These are phyloP conservation scores for Rhinocladiella similis DNA, from an alignment of 2,329 filamentous ascomycete species.

Conservation along the genomic window DNA sequence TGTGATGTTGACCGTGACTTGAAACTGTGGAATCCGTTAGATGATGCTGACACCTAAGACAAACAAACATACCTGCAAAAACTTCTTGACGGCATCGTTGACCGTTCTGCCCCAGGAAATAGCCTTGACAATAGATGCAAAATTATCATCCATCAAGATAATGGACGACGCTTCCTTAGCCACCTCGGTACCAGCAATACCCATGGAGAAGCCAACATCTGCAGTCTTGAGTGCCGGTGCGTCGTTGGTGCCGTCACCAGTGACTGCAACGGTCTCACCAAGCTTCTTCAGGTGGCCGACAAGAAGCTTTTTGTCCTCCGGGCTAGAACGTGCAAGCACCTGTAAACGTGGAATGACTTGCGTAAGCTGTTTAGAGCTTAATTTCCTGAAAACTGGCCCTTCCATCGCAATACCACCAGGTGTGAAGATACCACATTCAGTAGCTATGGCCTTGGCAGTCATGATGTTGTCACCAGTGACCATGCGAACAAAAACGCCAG, in stretches of 20 bases:
- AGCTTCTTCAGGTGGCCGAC: conserved; percentile 70
- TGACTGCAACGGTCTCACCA: conserved; percentile 78
- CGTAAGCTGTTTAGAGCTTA: conserved; percentile 65
- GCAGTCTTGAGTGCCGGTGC: conserved; percentile 80
- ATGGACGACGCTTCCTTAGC: conserved; percentile 84
- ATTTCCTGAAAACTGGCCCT: conserved; percentile 73
- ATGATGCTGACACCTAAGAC: conserved; percentile 50
- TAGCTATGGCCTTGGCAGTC: conserved; percentile 76
- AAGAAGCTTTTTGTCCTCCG: conserved; percentile 73
- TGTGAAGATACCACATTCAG: conserved; percentile 74
- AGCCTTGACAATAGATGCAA: conserved; percentile 81
- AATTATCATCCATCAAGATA: conserved; percentile 86
- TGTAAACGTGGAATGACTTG: conserved; percentile 68
- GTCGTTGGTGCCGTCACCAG: conserved; percentile 82
- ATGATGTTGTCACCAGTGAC: conserved; percentile 81
- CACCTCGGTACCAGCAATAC: conserved; percentile 78
- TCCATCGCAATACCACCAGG: conserved; percentile 71
- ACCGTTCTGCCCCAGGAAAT: conserved; percentile 78
- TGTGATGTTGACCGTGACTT: conserved; percentile 66
- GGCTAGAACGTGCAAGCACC: conserved; percentile 71
- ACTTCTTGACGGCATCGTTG: conserved; percentile 75
- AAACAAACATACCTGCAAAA: conserved; percentile 50
- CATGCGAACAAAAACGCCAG: conserved; percentile 80
- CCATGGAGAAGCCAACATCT: conserved; percentile 84
- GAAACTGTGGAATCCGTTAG: conserved; percentile 52